These are phyloP conservation scores for Mangifera indica DNA, from an alignment of 345 rosid genomes.

Conservation along the genomic window DNA sequence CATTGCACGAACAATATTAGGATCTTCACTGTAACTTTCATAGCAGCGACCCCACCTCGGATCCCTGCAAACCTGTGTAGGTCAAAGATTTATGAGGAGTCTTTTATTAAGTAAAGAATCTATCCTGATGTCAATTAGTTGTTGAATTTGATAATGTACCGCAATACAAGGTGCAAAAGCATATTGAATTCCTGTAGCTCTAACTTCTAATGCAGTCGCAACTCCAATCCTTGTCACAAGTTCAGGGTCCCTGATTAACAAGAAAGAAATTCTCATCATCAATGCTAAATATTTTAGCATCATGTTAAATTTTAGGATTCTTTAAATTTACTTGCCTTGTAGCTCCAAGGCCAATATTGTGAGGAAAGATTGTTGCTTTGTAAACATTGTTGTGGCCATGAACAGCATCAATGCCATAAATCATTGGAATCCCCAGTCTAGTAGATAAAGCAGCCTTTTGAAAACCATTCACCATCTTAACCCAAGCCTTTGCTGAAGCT, in stretches of 20 bases:
- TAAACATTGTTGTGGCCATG: constrained; percentile 78
- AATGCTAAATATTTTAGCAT: not conserved
- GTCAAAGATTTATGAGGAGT: not conserved
- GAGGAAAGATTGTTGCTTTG: constrained; percentile 88
- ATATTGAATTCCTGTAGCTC: constrained; percentile 81
- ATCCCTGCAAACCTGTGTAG: constrained; percentile 80
- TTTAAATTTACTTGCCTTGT: constrained; percentile 48
- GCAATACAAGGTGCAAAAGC: constrained; percentile 90
- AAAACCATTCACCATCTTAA: constrained; percentile 42
- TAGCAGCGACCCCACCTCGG: constrained; percentile 98
- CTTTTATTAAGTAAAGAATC: not conserved
- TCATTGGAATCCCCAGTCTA: constrained; percentile 76
- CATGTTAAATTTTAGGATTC: not conserved
- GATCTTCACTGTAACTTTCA: constrained; percentile 92
- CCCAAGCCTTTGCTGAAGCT: constrained; percentile 52
- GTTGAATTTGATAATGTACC: constrained; percentile 33
- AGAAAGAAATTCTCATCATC: not conserved
- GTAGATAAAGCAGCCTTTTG: constrained; percentile 60
- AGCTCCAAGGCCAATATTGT: constrained; percentile 81
- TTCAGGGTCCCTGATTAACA: constrained; percentile 58
- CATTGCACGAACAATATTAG: constrained; percentile 62
- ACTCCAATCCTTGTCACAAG: constrained; percentile 81
- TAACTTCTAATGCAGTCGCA: constrained; percentile 85
- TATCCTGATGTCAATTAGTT: not conserved
- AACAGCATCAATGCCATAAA: constrained; percentile 88